These are phyloP conservation scores for Laguncularia racemosa DNA, from an alignment of 345 rosid species.

Conservation along the genomic window DNA sequence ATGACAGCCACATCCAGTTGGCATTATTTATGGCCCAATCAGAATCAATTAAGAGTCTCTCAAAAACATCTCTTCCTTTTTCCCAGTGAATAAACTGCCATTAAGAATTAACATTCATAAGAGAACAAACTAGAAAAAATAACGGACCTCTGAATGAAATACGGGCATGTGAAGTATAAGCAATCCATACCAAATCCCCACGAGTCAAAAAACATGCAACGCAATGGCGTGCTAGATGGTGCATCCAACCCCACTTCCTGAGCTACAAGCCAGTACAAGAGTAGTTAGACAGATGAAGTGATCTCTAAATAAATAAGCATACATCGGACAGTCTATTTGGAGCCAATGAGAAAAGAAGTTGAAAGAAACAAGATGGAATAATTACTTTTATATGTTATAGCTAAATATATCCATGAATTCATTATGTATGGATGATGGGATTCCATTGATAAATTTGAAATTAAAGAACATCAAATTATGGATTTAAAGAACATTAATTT, in stretches of 20 bases:
- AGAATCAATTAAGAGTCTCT: constrained; percentile 86
- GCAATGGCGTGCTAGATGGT: constrained; percentile 85
- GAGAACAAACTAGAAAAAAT: constrained; percentile 7
- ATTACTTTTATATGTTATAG: no score
- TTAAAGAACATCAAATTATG: no score
- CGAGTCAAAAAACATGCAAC: constrained; percentile 96
- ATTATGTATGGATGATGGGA: no score
- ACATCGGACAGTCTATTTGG: no score
- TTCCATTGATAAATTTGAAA: no score
- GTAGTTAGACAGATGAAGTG: neutral
- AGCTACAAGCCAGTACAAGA: constrained; percentile 41
- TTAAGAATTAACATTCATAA: constrained; percentile 19
- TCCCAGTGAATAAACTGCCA: constrained; percentile 95
- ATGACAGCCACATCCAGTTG: constrained; percentile 94
- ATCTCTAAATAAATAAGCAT: no score
- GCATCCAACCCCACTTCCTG: constrained; percentile 97
- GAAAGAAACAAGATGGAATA: no score
- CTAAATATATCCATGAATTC: no score
- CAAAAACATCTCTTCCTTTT: constrained; percentile 91
- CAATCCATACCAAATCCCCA: constrained; percentile 74
- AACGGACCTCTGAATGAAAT: neutral
- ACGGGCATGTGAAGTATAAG: neutral
- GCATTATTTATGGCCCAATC: constrained; percentile 96
- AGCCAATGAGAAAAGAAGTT: no score
- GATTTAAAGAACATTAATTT: no score